phyloP scores from a whole-genome alignment of 1,139 yeast genomes.

The Kurtzmaniella quercitrusa region DNA sequence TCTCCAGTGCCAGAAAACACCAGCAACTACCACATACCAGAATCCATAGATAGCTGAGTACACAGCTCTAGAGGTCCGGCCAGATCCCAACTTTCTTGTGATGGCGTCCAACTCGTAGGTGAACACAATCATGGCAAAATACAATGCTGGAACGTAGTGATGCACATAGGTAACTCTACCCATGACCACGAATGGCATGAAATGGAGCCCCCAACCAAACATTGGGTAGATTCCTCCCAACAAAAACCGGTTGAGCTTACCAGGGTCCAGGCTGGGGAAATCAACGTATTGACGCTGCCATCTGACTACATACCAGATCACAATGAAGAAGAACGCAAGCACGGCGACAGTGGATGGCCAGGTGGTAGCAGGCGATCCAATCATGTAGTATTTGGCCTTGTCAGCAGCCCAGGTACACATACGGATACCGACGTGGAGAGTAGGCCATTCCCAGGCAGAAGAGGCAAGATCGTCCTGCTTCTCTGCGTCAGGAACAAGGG shows the following conservation, averaged over 20 bases:
- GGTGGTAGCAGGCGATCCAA: conserved; percentile 92
- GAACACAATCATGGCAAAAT: conserved; percentile 85
- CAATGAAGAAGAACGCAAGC: conserved; percentile 52
- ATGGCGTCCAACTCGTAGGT: conserved; percentile 70
- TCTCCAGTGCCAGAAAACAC: conserved; percentile 67
- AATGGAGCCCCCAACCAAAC: conserved; percentile 94
- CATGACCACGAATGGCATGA: conserved; percentile 86
- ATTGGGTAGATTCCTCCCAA: conserved; percentile 89
- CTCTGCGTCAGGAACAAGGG: conserved; percentile 87
- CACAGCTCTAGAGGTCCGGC: conserved; percentile 15
- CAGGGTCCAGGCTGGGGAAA: conserved; percentile 40
- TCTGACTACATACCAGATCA: conserved; percentile 62
- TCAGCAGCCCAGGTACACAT: conserved; percentile 93
- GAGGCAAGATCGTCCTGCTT: conserved; percentile 91
- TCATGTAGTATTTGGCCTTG: conserved; percentile 74
- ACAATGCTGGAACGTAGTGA: conserved; percentile 94
- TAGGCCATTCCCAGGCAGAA: conserved; percentile 98
- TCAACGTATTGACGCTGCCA: conserved; percentile 92
- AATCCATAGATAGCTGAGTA: conserved; percentile 33
- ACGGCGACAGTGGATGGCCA: conserved; percentile 85
- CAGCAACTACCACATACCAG: conserved; percentile 58
- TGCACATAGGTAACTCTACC: conserved; percentile 97
- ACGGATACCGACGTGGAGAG: conserved; percentile 85
- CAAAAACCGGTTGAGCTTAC: conserved; percentile 31
- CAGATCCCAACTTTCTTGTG: conserved; percentile 38